Evolutionary conservation across 2,329 filamentous ascomycete genomes (phyloP).

Genomic region (Aspergillus ochraceus): DNA sequence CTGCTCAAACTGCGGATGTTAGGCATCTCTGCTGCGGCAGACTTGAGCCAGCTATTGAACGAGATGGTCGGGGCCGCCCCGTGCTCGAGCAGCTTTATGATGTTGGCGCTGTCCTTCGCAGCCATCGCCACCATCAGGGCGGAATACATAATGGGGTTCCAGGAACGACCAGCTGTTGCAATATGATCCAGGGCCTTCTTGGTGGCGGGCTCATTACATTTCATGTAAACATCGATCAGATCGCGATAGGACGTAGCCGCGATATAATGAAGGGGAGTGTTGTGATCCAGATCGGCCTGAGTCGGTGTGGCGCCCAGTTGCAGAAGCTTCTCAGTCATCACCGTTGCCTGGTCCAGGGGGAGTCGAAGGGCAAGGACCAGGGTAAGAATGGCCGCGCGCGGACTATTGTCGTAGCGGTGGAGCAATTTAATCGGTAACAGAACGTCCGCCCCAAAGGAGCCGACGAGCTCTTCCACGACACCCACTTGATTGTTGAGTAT

Average conservation of each 20-base stretch:
- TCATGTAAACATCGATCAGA: constrained; percentile 44
- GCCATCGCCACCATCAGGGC: constrained; percentile 62
- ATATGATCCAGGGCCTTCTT: constrained; percentile 68
- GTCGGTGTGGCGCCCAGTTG: constrained; percentile 70
- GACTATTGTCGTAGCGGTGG: constrained; percentile 42
- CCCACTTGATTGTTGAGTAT: constrained; percentile 71
- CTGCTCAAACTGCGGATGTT: constrained; percentile 34
- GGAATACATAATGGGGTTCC: constrained; percentile 39
- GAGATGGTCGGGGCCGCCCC: constrained; percentile 63
- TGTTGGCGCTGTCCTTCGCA: constrained; percentile 53
- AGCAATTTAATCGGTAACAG: constrained; percentile 71
- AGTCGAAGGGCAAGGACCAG: constrained; percentile 68
- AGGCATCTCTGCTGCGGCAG: constrained; percentile 11
- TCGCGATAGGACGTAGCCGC: constrained; percentile 52
- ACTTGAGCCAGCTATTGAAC: constrained; percentile 50
- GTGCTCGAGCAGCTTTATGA: constrained; percentile 61
- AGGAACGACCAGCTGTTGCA: constrained; percentile 41
- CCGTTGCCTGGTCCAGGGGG: constrained; percentile 61
- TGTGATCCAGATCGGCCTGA: constrained; percentile 66
- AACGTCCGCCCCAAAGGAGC: constrained; percentile 73
- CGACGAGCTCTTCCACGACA: constrained; percentile 67
- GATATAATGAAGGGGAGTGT: constrained; percentile 67
- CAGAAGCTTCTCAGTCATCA: constrained; percentile 66
- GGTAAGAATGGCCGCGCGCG: constrained; percentile 65
- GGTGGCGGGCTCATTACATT: constrained; percentile 61